Percentiles rank a stretch among this genome's conserved stretches.
phyloP scores from a whole-genome alignment of 768 basidiomycete species.

The Lactarius sanguifluus region DNA sequence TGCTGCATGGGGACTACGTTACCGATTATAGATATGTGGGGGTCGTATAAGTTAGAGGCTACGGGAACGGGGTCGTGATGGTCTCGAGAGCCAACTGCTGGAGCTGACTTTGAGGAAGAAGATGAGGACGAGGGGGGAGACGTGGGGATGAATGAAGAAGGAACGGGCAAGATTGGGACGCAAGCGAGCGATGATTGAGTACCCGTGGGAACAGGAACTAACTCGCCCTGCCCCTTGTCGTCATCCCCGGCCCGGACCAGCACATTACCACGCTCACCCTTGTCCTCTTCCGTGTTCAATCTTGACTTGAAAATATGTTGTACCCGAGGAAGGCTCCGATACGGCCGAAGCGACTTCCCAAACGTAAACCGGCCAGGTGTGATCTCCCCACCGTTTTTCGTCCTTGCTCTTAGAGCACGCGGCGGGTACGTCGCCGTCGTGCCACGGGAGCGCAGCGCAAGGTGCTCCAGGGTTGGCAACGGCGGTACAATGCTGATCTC shows the following conservation, averaged over 20 bases:
- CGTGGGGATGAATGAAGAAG: constrained; percentile 2
- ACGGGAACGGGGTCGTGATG: constrained; percentile 10
- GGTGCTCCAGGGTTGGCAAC: constrained; percentile 53
- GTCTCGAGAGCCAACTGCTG: constrained; percentile 12
- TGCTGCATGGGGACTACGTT: constrained; percentile 25
- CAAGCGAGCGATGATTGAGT: background rate
- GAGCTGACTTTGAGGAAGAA: constrained; percentile 3
- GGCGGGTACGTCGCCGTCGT: constrained; percentile 31
- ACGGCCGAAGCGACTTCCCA: constrained; percentile 34
- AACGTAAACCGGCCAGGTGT: constrained; percentile 30
- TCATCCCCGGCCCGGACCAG: background rate
- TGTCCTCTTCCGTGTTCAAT: constrained; percentile 12
- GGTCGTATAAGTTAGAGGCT: constrained; percentile 27
- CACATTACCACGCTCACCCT: background rate
- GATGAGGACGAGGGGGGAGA: constrained; percentile 1
- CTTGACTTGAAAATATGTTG: constrained; percentile 32
- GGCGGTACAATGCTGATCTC: constrained; percentile 44
- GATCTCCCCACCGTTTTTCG: constrained; percentile 24
- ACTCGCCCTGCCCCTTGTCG: background rate
- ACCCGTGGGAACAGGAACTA: constrained; percentile 16
- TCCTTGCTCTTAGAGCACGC: constrained; percentile 16
- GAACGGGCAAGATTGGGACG: constrained; percentile 2
- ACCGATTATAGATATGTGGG: constrained; percentile 13
- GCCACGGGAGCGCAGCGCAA: constrained; percentile 12
- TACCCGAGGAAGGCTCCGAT: constrained; percentile 34